Evolutionary conservation across 2,329 filamentous ascomycete species (phyloP), one percentile per base, ranked within the genome.

Genomic region (Pseudogymnoascus sp.): DNA sequence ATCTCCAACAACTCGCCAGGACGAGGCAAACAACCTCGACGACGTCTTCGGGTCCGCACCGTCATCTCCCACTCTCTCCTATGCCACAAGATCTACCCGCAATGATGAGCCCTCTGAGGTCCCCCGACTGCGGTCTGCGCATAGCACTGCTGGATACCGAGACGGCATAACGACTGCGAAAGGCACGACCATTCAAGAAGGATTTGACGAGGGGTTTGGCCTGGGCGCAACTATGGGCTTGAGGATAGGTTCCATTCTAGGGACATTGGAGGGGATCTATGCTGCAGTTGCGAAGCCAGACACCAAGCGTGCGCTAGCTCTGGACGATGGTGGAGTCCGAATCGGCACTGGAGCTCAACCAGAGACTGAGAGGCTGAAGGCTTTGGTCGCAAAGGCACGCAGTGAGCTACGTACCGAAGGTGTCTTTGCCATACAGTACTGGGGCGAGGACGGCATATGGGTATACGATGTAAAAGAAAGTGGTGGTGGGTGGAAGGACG

Each of bases 141-240:
- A 74, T 53, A 68, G 71, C 62, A 97, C 90, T 6, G 87, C 90
- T 40, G 95, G 95, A 18, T 97, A 97, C 76, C 88, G 93, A 64
- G 93, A 97, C 70, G 95, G 93, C 49, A 84, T 97, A 62, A 83
- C 88, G 0, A 79, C 79, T 2, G 89, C 89, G 34, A 97, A 97
- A 74, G 84, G 84, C 25, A 77, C 81, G 59, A 88, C 86, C 70
- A 85, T 97, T 25, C 95, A 99, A 76, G 81, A 81, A 12, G 93
- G 93, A 0, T 97, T 99, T 72, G 95, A 99, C 73, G 90, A 93
- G 67, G 93, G 93, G 0, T 97, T 92, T 73, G 81, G 86, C 12
- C 80, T 97, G 0, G 95, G 95, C 11, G 93, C 91, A 0, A 86
- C 88, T 61, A 78, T 97, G 31, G 95, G 93, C 0, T 74, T 89